Evolutionary conservation across 345 rosid species (phyloP).

Genomic region (Eucalyptus camaldulensis): DNA sequence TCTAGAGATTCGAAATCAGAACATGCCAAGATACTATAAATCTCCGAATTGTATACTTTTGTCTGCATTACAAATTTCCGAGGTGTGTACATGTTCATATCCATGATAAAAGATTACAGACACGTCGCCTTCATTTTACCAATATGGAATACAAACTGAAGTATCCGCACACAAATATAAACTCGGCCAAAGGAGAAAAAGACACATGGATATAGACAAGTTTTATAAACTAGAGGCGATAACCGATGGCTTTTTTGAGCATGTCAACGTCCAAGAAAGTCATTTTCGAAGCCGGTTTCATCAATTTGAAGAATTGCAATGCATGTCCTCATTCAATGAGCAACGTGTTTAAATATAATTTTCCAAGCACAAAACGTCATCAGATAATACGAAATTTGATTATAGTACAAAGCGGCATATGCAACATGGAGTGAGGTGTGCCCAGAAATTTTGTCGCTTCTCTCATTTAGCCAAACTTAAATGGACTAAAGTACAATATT

Average conservation of each 20-base stretch:
- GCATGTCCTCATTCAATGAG: not conserved
- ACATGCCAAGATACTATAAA: not conserved
- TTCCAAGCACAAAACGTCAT: not conserved
- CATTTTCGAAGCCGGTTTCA: not conserved
- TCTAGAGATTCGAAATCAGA: not conserved
- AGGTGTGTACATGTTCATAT: not conserved
- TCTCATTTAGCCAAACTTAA: not conserved
- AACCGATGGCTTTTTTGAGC: not conserved
- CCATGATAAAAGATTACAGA: not conserved
- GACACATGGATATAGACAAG: not conserved
- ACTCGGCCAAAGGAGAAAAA: not conserved
- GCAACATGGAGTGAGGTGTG: not conserved
- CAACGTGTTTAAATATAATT: not conserved
- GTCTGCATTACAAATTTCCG: not conserved
- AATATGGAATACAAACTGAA: not conserved
- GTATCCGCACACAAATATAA: not conserved
- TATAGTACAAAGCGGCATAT: not conserved
- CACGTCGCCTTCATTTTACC: not conserved
- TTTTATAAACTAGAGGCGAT: not conserved
- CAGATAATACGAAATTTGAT: not conserved
- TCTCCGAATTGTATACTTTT: not conserved
- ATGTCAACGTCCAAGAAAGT: not conserved
- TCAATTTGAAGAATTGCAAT: not conserved
- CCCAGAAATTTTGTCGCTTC: not conserved
- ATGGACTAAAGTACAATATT: not conserved